These are phyloP conservation scores for Botryotinia calthae DNA, from an alignment of 2,329 filamentous ascomycete genomes.

Conservation along the genomic window DNA sequence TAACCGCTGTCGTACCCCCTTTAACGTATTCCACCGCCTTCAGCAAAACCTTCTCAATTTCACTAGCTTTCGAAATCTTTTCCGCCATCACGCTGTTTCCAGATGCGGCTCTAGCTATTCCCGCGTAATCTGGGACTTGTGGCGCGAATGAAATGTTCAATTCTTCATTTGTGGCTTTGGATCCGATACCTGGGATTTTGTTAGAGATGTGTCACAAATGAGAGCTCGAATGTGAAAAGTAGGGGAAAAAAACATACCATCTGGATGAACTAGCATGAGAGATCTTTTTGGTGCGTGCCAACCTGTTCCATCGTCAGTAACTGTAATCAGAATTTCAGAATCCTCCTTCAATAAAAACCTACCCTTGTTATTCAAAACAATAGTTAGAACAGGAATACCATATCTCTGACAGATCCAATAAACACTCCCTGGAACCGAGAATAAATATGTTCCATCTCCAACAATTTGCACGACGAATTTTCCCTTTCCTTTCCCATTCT, in stretches of 20 bases:
- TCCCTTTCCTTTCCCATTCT: conserved; percentile 50
- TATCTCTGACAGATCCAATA: conserved; percentile 69
- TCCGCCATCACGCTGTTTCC: conserved; percentile 62
- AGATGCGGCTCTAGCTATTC: conserved; percentile 64
- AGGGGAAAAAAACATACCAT: conserved; percentile 37
- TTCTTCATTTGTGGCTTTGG: conserved; percentile 59
- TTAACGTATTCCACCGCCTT: conserved; percentile 59
- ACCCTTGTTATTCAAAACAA: conserved; percentile 67
- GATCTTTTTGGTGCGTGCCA: conserved; percentile 65
- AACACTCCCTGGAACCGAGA: conserved; percentile 61
- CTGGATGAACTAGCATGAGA: conserved; percentile 63
- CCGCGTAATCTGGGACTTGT: conserved; percentile 60
- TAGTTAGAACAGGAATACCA: conserved; percentile 62
- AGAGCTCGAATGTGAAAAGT: too few relatives aligned
- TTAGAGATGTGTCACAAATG: not conserved
- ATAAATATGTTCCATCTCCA: conserved; percentile 66
- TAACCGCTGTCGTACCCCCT: conserved; percentile 55
- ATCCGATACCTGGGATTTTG: conserved; percentile 49
- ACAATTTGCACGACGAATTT: conserved; percentile 64
- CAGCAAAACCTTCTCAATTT: conserved; percentile 53
- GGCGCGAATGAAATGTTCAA: conserved; percentile 66
- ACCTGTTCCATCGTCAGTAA: conserved; percentile 39
- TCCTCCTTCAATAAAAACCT: not conserved
- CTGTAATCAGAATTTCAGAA: not conserved
- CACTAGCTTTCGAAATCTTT: conserved; percentile 53